phyloP scores from a whole-genome alignment of 306 rosid species.

The Crotalaria pallida region DNA sequence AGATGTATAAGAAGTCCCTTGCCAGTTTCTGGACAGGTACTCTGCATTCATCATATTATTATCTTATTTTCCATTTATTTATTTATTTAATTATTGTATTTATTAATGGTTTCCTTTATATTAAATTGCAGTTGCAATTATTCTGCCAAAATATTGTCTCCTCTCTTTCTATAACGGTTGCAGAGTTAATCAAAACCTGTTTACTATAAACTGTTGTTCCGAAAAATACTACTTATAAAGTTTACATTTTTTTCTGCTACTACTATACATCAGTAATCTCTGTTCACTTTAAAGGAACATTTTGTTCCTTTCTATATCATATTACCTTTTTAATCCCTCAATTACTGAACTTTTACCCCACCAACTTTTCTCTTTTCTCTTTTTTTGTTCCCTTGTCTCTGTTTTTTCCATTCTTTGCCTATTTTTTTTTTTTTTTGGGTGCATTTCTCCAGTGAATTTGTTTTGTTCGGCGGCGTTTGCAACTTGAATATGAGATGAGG shows the following conservation, averaged over 20 bases:
- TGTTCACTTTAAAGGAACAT: neutral
- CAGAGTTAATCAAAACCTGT: too few relatives aligned
- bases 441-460: neutral
- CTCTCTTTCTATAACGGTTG: too few relatives aligned
- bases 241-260: neutral
- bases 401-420: neutral
- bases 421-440: neutral
- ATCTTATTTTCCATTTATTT: neutral
- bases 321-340: neutral
- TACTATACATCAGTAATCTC: neutral
- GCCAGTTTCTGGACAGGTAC: slow-evolving; percentile 99
- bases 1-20: slow-evolving; percentile 89
- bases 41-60: neutral
- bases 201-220: too few relatives aligned
- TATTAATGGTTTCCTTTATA: too few relatives aligned
- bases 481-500: neutral
- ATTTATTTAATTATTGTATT: too few relatives aligned
- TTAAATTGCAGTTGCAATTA: too few relatives aligned
- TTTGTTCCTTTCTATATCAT: neutral
- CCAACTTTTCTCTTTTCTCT: neutral
- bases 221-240: too few relatives aligned
- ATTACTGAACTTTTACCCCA: neutral
- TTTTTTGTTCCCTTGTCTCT: too few relatives aligned
- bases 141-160: too few relatives aligned
- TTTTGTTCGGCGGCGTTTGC: neutral